These are phyloP conservation scores for Gloeophyllum trabeum DNA, from an alignment of 768 basidiomycete genomes.

Conservation along the genomic window DNA sequence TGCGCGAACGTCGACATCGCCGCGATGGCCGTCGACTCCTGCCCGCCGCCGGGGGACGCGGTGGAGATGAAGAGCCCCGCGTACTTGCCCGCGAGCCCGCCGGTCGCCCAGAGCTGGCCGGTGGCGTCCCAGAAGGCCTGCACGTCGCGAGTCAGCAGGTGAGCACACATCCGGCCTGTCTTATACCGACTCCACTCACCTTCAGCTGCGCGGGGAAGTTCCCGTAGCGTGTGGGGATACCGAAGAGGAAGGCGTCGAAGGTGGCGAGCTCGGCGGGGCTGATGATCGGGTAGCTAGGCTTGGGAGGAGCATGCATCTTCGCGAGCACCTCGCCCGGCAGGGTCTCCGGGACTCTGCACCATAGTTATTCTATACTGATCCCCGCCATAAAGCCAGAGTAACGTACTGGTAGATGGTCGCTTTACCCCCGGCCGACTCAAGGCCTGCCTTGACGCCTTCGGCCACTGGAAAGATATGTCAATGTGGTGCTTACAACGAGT, in stretches of 20 bases:
- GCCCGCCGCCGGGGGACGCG: slow-evolving; percentile 68
- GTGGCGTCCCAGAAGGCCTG: slow-evolving; percentile 64
- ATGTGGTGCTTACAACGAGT: too few species aligned
- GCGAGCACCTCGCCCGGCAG: slow-evolving; percentile 54
- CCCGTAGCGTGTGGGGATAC: slow-evolving; percentile 75
- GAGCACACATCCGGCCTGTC: too few species aligned
- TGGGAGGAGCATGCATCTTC: slow-evolving; percentile 62
- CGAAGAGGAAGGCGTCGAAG: slow-evolving; percentile 69
- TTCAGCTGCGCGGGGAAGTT: slow-evolving; percentile 75
- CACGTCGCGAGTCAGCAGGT: too few species aligned
- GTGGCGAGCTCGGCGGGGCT: slow-evolving; percentile 36
- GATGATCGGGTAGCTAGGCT: slow-evolving; percentile 62
- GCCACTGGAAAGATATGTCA: too few species aligned
- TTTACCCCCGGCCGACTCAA: slow-evolving; percentile 28
- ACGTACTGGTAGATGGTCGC: slow-evolving; percentile 34
- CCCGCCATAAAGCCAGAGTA: background rate
- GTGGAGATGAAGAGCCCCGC: slow-evolving; percentile 68
- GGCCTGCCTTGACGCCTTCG: slow-evolving; percentile 31
- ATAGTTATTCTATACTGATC: slow-evolving; percentile 31
- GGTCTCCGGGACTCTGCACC: slow-evolving; percentile 78
- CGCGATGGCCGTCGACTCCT: slow-evolving; percentile 46
- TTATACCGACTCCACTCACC: too few species aligned
- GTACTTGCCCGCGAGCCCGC: slow-evolving; percentile 66
- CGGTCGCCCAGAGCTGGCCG: slow-evolving; percentile 49
- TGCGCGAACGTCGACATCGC: slow-evolving; percentile 52